phyloP scores from a whole-genome alignment of 345 rosid genomes.

The Mallotus nudiflorus region DNA sequence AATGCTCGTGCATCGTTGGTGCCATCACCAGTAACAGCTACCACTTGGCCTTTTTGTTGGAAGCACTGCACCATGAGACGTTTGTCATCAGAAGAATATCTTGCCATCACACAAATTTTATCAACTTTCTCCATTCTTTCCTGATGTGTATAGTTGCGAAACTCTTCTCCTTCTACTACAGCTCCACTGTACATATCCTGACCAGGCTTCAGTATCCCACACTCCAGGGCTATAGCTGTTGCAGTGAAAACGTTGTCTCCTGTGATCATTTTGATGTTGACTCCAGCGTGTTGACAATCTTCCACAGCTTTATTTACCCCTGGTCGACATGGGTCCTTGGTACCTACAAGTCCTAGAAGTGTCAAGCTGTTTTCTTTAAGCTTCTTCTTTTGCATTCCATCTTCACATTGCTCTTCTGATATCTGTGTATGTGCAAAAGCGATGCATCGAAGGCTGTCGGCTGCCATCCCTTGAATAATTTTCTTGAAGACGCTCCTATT shows the following conservation, averaged over 20 bases:
- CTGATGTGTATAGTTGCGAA: constrained; percentile 42
- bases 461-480: constrained; percentile 63
- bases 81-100: constrained; percentile 68
- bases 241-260: constrained; percentile 74
- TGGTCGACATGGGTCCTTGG: constrained; percentile 65
- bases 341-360: constrained; percentile 61
- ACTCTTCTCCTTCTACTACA: constrained; percentile 60
- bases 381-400: too few relatives aligned
- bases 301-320: constrained; percentile 61
- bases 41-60: constrained; percentile 61
- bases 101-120: too few relatives aligned
- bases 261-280: too few relatives aligned
- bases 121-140: constrained; percentile 49
- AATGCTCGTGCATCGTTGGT: constrained; percentile 75
- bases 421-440: constrained; percentile 64
- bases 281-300: too few relatives aligned
- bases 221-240: constrained; percentile 69
- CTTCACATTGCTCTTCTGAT: too few relatives aligned
- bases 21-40: constrained; percentile 73
- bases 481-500: constrained; percentile 41
- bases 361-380: too few relatives aligned
- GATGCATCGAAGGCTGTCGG: constrained; percentile 62
- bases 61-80: constrained; percentile 74
- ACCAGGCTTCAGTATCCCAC: constrained; percentile 52
- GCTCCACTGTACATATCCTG: constrained; percentile 33